Evolutionary conservation across 192 early-diverging fungal species (phyloP).

Genomic region (Podila epicladia): DNA sequence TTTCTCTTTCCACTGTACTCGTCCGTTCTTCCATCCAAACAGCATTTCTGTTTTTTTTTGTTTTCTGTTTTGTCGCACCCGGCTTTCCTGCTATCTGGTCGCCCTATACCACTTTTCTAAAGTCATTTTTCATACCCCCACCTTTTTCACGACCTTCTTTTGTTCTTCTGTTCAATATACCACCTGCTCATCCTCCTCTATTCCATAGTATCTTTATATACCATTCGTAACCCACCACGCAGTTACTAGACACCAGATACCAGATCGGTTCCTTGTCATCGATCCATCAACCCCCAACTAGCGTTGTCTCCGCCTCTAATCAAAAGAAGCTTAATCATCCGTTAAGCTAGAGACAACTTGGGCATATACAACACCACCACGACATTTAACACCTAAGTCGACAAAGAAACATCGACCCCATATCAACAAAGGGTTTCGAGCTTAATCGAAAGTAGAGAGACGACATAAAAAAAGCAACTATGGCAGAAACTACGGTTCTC

Average conservation of each 20-base stretch:
- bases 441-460: slow-evolving; percentile 1
- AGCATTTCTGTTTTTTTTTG: background rate
- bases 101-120: slow-evolving; percentile 12
- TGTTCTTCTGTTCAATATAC: too few relatives aligned
- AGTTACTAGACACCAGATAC: too few relatives aligned
- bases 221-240: too few relatives aligned
- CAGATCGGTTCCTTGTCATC: too few relatives aligned
- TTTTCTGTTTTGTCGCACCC: slow-evolving; percentile 1
- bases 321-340: too few relatives aligned
- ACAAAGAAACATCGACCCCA: background rate
- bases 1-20: background rate
- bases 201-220: too few relatives aligned
- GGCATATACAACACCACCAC: slow-evolving; percentile 6
- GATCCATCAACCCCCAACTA: too few relatives aligned
- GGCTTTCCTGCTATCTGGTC: background rate
- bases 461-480: slow-evolving; percentile 21
- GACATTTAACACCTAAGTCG: background rate
- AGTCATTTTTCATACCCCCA: too few relatives aligned
- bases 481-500: slow-evolving; percentile 50
- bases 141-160: too few relatives aligned
- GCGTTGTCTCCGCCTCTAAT: too few relatives aligned
- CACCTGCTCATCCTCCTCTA: too few relatives aligned
- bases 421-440: background rate
- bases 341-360: background rate
- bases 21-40: background rate